phyloP scores from a whole-genome alignment of 176 grass and related monocot species.

The Musa itinerans region DNA sequence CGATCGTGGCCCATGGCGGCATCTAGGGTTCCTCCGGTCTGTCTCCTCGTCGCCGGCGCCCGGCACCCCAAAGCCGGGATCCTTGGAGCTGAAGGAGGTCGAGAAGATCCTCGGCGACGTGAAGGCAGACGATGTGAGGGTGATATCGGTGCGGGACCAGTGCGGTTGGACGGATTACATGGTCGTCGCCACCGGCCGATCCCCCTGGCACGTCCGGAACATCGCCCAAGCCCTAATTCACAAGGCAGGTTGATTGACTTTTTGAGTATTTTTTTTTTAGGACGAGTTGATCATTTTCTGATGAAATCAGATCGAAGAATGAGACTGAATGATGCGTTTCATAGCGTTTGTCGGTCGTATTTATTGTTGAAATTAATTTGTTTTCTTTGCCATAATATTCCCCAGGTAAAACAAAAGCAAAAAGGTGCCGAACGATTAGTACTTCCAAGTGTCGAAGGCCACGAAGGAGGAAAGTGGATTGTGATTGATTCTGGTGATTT shows the following conservation, averaged over 20 bases:
- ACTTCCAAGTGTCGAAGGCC: constrained; percentile 85
- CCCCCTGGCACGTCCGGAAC: constrained; percentile 91
- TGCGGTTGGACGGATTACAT: constrained; percentile 72
- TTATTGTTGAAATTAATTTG: no score
- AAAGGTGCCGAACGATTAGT: constrained; percentile 59
- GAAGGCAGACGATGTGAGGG: constrained; percentile 66
- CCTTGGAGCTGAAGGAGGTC: constrained; percentile 68
- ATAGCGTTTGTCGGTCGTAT: no score
- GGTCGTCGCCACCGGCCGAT: constrained; percentile 77
- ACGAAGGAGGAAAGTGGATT: constrained; percentile 81
- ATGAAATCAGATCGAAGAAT: neutral
- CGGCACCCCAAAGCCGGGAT: constrained; percentile 1
- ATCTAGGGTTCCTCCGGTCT: constrained; percentile 7
- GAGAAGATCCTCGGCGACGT: constrained; percentile 85
- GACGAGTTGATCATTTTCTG: neutral
- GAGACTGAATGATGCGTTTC: no score
- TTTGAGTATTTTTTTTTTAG: no score
- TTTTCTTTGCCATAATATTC: neutral
- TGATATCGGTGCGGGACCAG: constrained; percentile 66
- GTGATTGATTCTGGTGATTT: constrained; percentile 84
- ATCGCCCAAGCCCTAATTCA: constrained; percentile 94
- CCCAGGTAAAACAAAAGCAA: constrained; percentile 83
- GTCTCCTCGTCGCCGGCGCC: constrained; percentile 5
- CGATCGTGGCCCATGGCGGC: neutral
- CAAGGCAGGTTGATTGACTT: constrained; percentile 31